phyloP scores from a whole-genome alignment of 2,329 filamentous ascomycete species.

The Botrytis byssoidea region DNA sequence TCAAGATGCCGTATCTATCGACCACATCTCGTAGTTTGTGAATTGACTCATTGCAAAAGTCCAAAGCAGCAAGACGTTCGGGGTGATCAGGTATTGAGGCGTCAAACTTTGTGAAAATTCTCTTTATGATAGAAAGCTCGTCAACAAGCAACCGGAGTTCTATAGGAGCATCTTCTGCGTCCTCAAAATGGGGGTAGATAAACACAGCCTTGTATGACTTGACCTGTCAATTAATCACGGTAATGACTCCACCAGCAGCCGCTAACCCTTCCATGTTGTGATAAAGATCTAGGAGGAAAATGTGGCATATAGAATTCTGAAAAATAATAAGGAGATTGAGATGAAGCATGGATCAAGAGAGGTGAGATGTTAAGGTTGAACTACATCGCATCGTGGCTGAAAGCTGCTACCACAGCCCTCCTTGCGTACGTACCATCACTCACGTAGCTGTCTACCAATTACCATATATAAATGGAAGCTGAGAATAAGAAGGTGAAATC shows the following conservation, averaged over 20 bases:
- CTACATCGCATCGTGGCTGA: not conserved
- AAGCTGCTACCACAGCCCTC: not conserved
- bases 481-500: not conserved
- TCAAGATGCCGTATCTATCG: not conserved
- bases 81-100: not conserved
- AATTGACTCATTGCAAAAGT: not conserved
- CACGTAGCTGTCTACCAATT: not conserved
- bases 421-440: not conserved
- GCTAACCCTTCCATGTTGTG: not conserved
- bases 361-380: not conserved
- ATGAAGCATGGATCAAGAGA: not conserved
- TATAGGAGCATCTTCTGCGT: not conserved
- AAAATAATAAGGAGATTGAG: not conserved
- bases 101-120: not conserved
- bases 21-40: not conserved
- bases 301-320: rapidly evolving
- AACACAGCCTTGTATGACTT: slow-evolving; percentile 2
- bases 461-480: not conserved
- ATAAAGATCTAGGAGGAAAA: not conserved
- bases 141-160: not conserved
- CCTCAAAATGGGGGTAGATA: not conserved
- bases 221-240: not conserved
- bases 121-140: not conserved
- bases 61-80: not conserved
- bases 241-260: not conserved